A percentile compares a stretch with the other conserved stretches of the same genome.
phyloP scores from a whole-genome alignment of 768 basidiomycete species.

The Cystobasidium tubakii region DNA sequence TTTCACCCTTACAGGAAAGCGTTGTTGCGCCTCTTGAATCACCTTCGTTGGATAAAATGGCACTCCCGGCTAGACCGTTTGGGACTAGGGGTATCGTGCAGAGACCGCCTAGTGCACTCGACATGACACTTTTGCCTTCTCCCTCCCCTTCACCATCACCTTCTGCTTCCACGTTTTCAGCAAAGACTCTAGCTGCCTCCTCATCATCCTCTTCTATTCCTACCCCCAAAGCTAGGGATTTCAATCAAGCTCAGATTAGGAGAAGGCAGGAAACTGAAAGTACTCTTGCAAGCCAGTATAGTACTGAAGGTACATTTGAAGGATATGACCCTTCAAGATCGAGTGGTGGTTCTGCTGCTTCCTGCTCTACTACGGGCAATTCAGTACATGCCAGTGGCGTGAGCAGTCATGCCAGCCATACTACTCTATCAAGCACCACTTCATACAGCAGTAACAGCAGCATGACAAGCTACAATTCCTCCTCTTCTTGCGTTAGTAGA shows the following conservation, averaged over 20 bases:
- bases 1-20: background rate
- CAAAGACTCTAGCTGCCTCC: background rate
- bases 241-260: background rate
- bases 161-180: background rate
- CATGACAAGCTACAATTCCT: background rate
- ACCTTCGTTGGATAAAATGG: background rate
- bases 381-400: background rate
- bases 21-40: background rate
- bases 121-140: background rate
- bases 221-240: background rate
- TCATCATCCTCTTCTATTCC: background rate
- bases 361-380: background rate
- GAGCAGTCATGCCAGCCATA: background rate
- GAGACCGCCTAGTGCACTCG: background rate
- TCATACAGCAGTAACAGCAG: background rate
- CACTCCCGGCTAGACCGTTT: background rate
- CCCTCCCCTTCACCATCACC: background rate
- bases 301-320: background rate
- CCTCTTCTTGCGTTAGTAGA: background rate
- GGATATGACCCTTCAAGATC: background rate
- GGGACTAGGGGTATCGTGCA: background rate
- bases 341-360: background rate
- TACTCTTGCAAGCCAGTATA: conserved; percentile 9
- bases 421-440: background rate
- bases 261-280: background rate